phyloP scores from a whole-genome alignment of 345 rosid species.

The Eucalyptus guilfoylei region DNA sequence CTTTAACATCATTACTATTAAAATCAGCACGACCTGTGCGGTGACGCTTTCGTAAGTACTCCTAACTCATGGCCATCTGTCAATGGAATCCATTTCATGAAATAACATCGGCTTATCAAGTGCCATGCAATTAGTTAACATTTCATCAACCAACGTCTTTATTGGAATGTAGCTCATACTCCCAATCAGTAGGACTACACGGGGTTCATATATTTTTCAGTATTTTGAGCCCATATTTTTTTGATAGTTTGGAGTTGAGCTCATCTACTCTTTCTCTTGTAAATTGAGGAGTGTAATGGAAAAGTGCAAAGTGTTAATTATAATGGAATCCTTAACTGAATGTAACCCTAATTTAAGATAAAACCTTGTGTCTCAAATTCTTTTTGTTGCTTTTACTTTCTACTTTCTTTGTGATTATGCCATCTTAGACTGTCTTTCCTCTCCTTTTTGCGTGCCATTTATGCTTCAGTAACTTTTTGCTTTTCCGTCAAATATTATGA shows the following conservation, averaged over 20 bases:
- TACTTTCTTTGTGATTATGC: background rate
- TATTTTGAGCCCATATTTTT: no score
- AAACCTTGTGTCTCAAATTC: no score
- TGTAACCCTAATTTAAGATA: background rate
- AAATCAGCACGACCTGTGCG: background rate
- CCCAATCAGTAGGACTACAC: rapidly evolving
- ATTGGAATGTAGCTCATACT: background rate
- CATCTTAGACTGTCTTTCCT: background rate
- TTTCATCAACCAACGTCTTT: background rate
- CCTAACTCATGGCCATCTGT: background rate
- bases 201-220: rapidly evolving
- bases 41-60: background rate
- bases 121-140: background rate
- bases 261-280: background rate
- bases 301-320: no score
- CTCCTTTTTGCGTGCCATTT: background rate
- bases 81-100: background rate
- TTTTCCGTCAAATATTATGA: background rate
- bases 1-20: background rate
- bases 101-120: background rate
- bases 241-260: no score
- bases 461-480: background rate
- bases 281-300: background rate
- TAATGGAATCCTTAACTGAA: background rate
- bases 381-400: background rate